These are phyloP conservation scores for Eucalyptus erythrocorys DNA, from an alignment of 345 rosid species.

Conservation along the genomic window DNA sequence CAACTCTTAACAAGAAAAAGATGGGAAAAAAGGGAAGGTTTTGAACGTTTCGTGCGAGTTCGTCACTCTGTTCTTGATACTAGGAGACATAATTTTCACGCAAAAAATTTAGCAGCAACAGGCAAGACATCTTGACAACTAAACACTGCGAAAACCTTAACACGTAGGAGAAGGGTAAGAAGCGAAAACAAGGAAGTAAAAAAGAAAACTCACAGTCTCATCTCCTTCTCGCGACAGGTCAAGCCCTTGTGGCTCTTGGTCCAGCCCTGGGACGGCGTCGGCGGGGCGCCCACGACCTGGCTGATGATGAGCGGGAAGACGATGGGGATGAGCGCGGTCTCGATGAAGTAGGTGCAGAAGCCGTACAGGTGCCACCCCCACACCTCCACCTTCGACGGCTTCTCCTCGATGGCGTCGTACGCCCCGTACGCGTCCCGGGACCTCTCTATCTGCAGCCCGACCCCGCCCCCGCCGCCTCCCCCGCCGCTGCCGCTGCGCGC, in stretches of 20 bases:
- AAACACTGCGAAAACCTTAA: not conserved
- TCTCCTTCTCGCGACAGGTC: constrained; percentile 10
- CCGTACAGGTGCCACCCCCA: constrained; percentile 50
- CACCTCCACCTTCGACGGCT: constrained; percentile 24
- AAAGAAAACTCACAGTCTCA: constrained; percentile 25
- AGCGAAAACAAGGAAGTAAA: not conserved
- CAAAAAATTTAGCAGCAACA: not conserved
- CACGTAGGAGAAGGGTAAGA: not conserved
- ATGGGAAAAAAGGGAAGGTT: not conserved
- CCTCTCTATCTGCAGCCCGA: constrained; percentile 11
- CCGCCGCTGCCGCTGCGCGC: not conserved
- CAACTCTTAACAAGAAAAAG: not conserved
- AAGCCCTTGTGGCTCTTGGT: constrained; percentile 11
- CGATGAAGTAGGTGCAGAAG: constrained; percentile 34
- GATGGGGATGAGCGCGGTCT: constrained; percentile 27
- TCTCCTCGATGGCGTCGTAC: not conserved
- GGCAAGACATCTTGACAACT: not conserved
- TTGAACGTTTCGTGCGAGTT: not conserved
- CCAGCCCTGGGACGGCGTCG: constrained; percentile 10
- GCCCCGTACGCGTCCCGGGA: not conserved
- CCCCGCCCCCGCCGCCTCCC: not conserved
- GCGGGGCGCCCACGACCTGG: constrained; percentile 7
- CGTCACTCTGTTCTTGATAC: not conserved
- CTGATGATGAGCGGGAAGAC: constrained; percentile 45
- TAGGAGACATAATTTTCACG: not conserved